These are phyloP conservation scores for Lasiodiplodia theobromae DNA, from an alignment of 2,329 filamentous ascomycete species.

Conservation along the genomic window DNA sequence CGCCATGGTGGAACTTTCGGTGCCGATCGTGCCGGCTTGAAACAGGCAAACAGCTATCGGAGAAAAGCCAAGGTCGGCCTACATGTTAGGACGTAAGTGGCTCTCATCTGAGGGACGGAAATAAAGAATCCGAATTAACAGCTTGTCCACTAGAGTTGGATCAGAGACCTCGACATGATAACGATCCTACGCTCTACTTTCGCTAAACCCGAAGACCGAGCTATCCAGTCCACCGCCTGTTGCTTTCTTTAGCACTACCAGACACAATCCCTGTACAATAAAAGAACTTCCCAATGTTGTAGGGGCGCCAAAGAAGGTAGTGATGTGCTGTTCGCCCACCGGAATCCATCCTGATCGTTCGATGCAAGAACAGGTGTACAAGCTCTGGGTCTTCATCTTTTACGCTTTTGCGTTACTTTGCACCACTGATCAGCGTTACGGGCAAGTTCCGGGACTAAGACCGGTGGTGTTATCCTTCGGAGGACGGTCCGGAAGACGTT, in stretches of 20 bases:
- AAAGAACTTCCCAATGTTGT: not conserved
- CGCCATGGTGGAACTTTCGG: not conserved
- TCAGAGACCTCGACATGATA: not conserved
- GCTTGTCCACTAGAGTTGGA: not conserved
- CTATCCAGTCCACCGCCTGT: not conserved
- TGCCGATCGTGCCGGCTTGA: not conserved
- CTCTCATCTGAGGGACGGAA: not conserved
- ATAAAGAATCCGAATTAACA: not conserved
- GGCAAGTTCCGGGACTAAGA: slow-evolving; percentile 4
- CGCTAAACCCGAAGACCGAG: not conserved
- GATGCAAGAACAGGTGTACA: not conserved
- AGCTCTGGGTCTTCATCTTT: not conserved
- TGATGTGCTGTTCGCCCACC: not conserved
- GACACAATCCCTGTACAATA: not conserved
- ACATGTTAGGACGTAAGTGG: not conserved
- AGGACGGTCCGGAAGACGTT: slow-evolving; percentile 1
- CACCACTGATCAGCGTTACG: not conserved
- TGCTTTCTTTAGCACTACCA: not conserved
- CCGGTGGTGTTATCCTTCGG: not conserved
- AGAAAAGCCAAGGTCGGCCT: not conserved
- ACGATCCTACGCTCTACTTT: not conserved
- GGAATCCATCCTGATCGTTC: not conserved
- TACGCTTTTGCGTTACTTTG: not conserved
- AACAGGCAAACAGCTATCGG: not conserved
- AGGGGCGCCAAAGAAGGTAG: not conserved